Percentiles rank a stretch among this genome's conserved stretches.
phyloP scores from a whole-genome alignment of 2,329 filamentous ascomycete species.

The Clonostachys rhizophaga region DNA sequence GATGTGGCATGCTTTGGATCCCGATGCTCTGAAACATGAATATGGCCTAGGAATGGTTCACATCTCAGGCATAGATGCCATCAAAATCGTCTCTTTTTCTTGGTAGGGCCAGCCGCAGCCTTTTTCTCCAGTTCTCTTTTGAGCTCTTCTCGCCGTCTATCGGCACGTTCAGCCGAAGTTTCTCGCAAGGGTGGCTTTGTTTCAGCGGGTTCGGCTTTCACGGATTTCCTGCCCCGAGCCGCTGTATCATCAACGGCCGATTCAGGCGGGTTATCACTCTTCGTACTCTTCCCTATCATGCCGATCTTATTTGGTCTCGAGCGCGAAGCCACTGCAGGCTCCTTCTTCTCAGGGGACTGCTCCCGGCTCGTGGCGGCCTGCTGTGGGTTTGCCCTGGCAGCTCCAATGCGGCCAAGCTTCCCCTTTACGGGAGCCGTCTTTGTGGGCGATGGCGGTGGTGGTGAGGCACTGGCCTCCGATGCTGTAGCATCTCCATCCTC shows the following conservation, averaged over 20 bases:
- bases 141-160: conserved; percentile 45
- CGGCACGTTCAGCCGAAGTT: conserved; percentile 38
- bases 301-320: conserved; percentile 18
- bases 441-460: conserved; percentile 12
- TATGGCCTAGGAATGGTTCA: no score
- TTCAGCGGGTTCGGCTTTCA: no score
- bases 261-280: not conserved
- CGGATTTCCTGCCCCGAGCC: no score
- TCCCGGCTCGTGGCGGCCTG: conserved; percentile 3
- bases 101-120: conserved; percentile 41
- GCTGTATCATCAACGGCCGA: no score
- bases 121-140: conserved; percentile 45
- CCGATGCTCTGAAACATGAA: no score
- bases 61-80: not conserved
- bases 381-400: no score
- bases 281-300: conserved; percentile 22
- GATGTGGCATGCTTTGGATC: no score
- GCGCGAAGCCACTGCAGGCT: not conserved
- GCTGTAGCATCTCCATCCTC: conserved; percentile 26
- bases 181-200: conserved; percentile 25
- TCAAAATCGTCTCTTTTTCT: conserved; percentile 54
- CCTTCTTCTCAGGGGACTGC: not conserved
- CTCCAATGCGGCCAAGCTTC: conserved; percentile 36
- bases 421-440: conserved; percentile 17
- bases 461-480: conserved; percentile 25